phyloP scores from a whole-genome alignment of 2,329 filamentous ascomycete genomes.

The Colletotrichum sp. region DNA sequence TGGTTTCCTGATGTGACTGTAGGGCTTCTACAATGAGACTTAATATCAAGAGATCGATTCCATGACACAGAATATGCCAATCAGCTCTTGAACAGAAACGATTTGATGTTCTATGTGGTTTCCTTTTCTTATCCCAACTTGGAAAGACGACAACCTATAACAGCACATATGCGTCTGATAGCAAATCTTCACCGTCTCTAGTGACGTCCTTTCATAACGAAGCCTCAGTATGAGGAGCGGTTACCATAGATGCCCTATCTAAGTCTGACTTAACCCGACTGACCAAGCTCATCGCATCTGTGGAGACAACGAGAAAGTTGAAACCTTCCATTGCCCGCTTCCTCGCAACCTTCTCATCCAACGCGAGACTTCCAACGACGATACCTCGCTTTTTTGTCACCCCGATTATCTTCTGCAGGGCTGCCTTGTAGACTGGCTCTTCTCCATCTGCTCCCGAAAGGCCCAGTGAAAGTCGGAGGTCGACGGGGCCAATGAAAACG shows the following conservation, averaged over 20 bases:
- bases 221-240: background rate
- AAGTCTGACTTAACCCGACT: background rate
- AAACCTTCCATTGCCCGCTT: background rate
- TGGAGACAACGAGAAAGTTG: background rate
- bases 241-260: background rate
- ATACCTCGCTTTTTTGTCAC: background rate
- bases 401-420: background rate
- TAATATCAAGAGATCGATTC: background rate
- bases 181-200: no score
- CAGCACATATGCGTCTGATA: rapidly evolving
- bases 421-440: background rate
- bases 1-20: background rate
- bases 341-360: background rate
- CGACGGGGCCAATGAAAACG: background rate
- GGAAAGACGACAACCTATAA: background rate
- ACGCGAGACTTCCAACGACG: background rate
- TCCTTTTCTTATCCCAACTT: background rate
- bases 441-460: background rate
- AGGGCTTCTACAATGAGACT: background rate
- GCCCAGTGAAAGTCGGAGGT: background rate
- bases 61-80: background rate
- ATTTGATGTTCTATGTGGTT: background rate
- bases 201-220: background rate
- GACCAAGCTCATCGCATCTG: background rate
- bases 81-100: background rate